Conservation (phyloP, 208 protist species). For the Naegleria lovaniensis region DNA sequence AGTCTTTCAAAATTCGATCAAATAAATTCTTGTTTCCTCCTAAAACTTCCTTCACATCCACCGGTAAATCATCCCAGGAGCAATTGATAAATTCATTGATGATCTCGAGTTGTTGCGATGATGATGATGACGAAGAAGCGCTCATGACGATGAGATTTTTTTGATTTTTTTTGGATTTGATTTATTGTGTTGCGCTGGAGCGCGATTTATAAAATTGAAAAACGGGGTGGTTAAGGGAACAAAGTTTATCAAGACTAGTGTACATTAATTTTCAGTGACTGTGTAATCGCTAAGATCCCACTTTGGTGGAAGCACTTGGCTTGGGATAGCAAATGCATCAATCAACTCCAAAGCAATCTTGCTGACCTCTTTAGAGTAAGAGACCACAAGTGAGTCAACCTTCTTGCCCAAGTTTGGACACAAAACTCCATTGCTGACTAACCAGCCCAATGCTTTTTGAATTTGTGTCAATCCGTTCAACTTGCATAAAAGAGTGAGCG, state of each 20-base stretch:
- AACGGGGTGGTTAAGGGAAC: too few species aligned
- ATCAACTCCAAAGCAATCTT: neutral
- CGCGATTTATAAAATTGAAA: too few species aligned
- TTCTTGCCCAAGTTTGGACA: neutral
- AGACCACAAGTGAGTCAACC: neutral
- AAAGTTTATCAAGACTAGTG: too few species aligned
- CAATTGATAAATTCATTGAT: neutral
- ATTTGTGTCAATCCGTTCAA: neutral
- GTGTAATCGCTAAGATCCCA: neutral
- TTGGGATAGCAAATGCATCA: neutral
- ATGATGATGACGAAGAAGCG: too few species aligned
- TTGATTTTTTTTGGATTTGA: too few species aligned
- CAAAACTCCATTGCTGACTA: neutral
- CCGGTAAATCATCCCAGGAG: neutral
- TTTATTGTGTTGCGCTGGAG: too few species aligned
- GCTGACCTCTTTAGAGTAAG: neutral
- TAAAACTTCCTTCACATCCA: neutral
- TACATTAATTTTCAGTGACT: too few species aligned
- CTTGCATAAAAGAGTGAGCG: neutral
- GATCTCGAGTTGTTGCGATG: neutral
- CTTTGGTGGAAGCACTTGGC: neutral
- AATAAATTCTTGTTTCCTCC: neutral
- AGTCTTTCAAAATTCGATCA: neutral
- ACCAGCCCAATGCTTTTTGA: neutral
- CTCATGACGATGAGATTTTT: too few species aligned